Evolutionary conservation across 441 rosid species (phyloP).

Genomic region (Melastoma candidum): DNA sequence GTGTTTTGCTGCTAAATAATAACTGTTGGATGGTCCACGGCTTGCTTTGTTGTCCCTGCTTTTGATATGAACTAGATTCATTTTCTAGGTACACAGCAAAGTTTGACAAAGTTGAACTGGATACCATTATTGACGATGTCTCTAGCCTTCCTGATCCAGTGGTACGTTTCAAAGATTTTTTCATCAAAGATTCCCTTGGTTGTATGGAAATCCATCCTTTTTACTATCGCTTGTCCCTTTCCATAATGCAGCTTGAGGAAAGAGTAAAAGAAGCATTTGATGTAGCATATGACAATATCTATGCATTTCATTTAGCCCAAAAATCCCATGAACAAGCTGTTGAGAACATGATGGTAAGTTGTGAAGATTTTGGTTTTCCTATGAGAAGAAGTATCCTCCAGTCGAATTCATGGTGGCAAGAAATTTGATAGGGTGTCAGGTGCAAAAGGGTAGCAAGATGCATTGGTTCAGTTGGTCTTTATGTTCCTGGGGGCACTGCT

Average conservation of each 20-base stretch:
- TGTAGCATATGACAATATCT: constrained; percentile 80
- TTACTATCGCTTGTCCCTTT: background rate
- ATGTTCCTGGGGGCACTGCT: constrained; percentile 95
- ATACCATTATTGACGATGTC: constrained; percentile 46
- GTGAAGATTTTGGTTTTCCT: constrained; percentile 1
- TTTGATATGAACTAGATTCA: background rate
- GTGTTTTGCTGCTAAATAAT: background rate
- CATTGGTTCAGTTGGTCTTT: constrained; percentile 86
- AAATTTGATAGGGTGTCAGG: constrained; percentile 59
- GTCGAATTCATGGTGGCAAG: background rate
- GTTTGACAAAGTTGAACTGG: constrained; percentile 71
- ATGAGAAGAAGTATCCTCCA: background rate
- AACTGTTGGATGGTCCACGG: background rate
- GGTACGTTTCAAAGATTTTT: constrained; percentile 24
- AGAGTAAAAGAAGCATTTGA: constrained; percentile 65
- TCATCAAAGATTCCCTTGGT: background rate
- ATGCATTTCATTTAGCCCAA: constrained; percentile 83
- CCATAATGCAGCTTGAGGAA: constrained; percentile 45
- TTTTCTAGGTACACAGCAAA: constrained; percentile 60
- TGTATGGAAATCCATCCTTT: background rate
- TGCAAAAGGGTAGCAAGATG: constrained; percentile 86
- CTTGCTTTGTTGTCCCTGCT: background rate
- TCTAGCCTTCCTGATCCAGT: constrained; percentile 64
- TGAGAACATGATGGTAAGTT: constrained; percentile 77
- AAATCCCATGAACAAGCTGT: constrained; percentile 49